Percentiles rank a stretch among this genome's conserved stretches.
Conservation (phyloP, 495 filamentous ascomycete species). For the Hypoxylon rickii region DNA sequence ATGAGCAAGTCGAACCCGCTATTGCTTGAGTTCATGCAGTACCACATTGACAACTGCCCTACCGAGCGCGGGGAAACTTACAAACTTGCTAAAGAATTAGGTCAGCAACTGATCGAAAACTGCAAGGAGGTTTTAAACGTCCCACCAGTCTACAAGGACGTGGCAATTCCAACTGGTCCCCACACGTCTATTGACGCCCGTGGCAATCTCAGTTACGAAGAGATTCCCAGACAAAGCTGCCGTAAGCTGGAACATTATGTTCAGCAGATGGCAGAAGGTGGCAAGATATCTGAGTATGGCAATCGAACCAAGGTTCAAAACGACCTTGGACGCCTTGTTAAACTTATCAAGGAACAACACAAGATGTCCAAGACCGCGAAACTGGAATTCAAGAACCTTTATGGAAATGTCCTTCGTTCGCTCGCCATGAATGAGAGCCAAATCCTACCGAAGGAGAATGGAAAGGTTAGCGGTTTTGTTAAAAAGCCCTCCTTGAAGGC, state of each 20-base stretch:
- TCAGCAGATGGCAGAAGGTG: conserved; percentile 96
- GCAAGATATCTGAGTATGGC: conserved; percentile 97
- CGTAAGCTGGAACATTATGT: conserved; percentile 99
- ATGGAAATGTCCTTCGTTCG: conserved; percentile 90
- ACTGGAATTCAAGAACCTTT: conserved; percentile 90
- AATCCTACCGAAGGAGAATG: conserved; percentile 85
- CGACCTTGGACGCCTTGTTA: conserved; percentile 91
- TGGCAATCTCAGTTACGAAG: conserved; percentile 87
- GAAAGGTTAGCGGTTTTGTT: conserved; percentile 56
- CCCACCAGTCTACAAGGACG: conserved; percentile 93
- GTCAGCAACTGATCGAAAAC: conserved; percentile 92
- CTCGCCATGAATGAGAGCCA: conserved; percentile 96
- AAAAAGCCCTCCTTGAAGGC: conserved; percentile 71
- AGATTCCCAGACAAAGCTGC: conserved; percentile 84
- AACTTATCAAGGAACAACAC: conserved; percentile 96
- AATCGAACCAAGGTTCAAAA: conserved; percentile 98
- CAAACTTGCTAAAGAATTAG: conserved; percentile 93
- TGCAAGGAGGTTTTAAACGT: conserved; percentile 87
- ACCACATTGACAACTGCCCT: conserved; percentile 99
- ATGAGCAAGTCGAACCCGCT: conserved; percentile 98
- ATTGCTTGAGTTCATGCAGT: conserved; percentile 98
- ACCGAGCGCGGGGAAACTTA: conserved; percentile 97
- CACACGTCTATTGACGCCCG: conserved; percentile 86
- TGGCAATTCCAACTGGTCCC: conserved; percentile 87
- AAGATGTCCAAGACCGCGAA: conserved; percentile 93